A percentile compares a stretch with the other conserved stretches of the same genome.
Conservation (phyloP, 495 filamentous ascomycete genomes). For the Neurospora intermedia region DNA sequence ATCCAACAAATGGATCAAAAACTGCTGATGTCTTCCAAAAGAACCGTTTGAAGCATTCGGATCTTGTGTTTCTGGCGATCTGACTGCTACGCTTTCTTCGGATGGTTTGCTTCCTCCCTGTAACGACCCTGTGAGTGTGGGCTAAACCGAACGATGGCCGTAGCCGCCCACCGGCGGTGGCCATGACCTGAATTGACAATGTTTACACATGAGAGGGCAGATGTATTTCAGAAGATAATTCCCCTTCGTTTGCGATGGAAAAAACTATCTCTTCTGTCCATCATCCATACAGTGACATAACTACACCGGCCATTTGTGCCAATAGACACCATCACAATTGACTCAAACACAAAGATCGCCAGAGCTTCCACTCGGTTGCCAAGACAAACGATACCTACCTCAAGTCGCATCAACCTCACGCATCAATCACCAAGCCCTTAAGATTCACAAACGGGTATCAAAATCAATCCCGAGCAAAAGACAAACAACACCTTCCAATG, state of each 20-base stretch:
- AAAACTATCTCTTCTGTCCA: background rate
- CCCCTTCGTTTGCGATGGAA: background rate
- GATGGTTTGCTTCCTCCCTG: background rate
- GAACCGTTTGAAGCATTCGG: background rate
- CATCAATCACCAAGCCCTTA: background rate
- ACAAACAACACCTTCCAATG: conserved; percentile 3
- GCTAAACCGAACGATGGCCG: background rate
- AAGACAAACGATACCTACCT: background rate
- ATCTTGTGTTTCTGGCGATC: background rate
- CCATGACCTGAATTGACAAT: background rate
- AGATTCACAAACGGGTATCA: background rate
- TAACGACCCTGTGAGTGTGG: background rate
- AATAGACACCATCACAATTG: no score
- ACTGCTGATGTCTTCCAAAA: background rate
- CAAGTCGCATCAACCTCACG: background rate
- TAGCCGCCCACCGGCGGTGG: background rate
- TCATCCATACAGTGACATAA: background rate
- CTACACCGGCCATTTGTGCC: no score
- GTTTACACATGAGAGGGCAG: background rate
- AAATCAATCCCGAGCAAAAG: background rate
- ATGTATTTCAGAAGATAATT: background rate
- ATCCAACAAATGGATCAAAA: background rate
- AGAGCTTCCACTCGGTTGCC: background rate
- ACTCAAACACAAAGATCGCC: background rate
- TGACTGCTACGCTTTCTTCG: background rate